phyloP scores from a whole-genome alignment of 345 rosid species.

The thale cress (Arabidopsis thaliana) region TAIR10.1 NC_003071.7:15980501-15981000 shows the following conservation, averaged over 20 bases:
- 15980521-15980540: conserved; percentile 2
- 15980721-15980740: neutral
- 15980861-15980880: neutral
- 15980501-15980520: neutral
- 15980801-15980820: conserved; percentile 24
- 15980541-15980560: neutral
- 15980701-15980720: neutral
- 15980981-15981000: conserved; percentile 30
- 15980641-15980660: neutral
- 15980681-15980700: neutral
- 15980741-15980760: neutral
- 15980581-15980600: neutral
- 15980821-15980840: neutral
- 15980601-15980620: neutral
- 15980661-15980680: conserved; percentile 24
- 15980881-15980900: conserved; percentile 33
- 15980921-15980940: conserved; percentile 23
- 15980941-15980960: conserved; percentile 60
- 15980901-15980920: conserved; percentile 24
- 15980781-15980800: conserved; percentile 33
- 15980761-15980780: conserved; percentile 42
- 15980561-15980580: neutral
- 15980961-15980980: conserved; percentile 56
- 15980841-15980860: neutral
- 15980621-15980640: conserved; percentile 4